phyloP scores from a whole-genome alignment of 768 basidiomycete genomes.

The Punctularia strigosozonata region DNA sequence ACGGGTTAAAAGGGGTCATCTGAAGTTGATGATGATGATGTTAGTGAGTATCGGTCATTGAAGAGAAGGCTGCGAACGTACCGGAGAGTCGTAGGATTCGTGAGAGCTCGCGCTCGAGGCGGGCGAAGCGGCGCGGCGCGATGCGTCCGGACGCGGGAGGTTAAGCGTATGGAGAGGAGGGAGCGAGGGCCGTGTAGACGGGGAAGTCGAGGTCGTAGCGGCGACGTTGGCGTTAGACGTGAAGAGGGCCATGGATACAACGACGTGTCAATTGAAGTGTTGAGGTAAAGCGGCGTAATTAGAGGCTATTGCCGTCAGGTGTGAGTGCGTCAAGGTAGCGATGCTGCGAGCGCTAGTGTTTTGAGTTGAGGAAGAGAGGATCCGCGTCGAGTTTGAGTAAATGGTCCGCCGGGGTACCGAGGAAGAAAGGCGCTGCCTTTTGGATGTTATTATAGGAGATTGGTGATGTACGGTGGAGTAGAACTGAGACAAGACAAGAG shows the following conservation, averaged over 20 bases:
- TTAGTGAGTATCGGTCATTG: too few relatives aligned
- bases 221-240: too few relatives aligned
- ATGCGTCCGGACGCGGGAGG: slow-evolving; percentile 20
- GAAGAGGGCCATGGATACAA: background rate
- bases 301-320: too few relatives aligned
- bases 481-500: slow-evolving; percentile 3
- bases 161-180: slow-evolving; percentile 40
- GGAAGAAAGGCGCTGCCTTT: slow-evolving; percentile 20
- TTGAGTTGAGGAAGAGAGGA: background rate
- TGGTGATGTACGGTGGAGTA: slow-evolving; percentile 1
- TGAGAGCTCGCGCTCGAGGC: too few relatives aligned
- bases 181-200: slow-evolving; percentile 35
- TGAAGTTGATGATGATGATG: too few relatives aligned
- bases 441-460: slow-evolving; percentile 4
- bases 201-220: slow-evolving; percentile 8
- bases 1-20: too few relatives aligned
- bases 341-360: background rate
- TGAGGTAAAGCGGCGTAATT: too few relatives aligned
- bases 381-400: background rate
- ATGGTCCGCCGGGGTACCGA: slow-evolving; percentile 17
- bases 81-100: slow-evolving; percentile 2
- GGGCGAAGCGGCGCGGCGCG: too few relatives aligned
- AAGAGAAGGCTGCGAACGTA: slow-evolving; percentile 3
- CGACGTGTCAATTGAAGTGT: too few relatives aligned
- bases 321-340: too few relatives aligned